Evolutionary conservation across 257 asterid species (phyloP).

Genomic region (Fraxinus excelsior): DNA sequence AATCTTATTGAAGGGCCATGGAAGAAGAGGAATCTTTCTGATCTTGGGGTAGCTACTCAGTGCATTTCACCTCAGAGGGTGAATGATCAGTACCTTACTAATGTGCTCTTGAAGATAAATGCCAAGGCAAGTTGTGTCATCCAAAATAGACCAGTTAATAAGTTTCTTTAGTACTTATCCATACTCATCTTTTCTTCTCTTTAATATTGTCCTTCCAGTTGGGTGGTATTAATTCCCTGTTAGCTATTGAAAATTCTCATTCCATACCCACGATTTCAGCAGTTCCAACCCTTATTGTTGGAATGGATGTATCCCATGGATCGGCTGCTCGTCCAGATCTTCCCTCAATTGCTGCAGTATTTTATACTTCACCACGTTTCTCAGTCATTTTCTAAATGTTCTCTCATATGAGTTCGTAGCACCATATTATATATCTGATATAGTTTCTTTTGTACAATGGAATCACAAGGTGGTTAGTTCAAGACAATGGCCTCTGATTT

Average conservation of each 20-base stretch:
- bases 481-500: slow-evolving; percentile 67
- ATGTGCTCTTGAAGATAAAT: slow-evolving; percentile 64
- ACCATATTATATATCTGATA: not conserved
- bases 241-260: slow-evolving; percentile 39
- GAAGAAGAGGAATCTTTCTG: slow-evolving; percentile 62
- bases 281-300: slow-evolving; percentile 63
- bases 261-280: slow-evolving; percentile 43
- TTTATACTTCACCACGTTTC: not conserved
- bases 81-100: slow-evolving; percentile 75
- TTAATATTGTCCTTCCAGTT: slow-evolving; percentile 39
- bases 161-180: not conserved
- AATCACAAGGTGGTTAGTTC: slow-evolving; percentile 66
- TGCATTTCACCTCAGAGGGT: slow-evolving; percentile 63
- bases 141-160: not conserved
- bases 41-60: slow-evolving; percentile 60
- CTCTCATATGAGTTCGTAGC: not conserved
- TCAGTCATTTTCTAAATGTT: not conserved
- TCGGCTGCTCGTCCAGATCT: slow-evolving; percentile 73
- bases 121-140: slow-evolving; percentile 50
- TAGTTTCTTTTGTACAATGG: not conserved
- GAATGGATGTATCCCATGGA: slow-evolving; percentile 93
- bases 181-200: not conserved
- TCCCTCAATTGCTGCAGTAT: slow-evolving; percentile 78
- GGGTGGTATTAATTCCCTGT: slow-evolving; percentile 68
- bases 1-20: slow-evolving; percentile 63